Base-by-base conservation (phyloP, 228 moss, liverwort and hornwort species). In the Sphagnum fallax region DNA sequence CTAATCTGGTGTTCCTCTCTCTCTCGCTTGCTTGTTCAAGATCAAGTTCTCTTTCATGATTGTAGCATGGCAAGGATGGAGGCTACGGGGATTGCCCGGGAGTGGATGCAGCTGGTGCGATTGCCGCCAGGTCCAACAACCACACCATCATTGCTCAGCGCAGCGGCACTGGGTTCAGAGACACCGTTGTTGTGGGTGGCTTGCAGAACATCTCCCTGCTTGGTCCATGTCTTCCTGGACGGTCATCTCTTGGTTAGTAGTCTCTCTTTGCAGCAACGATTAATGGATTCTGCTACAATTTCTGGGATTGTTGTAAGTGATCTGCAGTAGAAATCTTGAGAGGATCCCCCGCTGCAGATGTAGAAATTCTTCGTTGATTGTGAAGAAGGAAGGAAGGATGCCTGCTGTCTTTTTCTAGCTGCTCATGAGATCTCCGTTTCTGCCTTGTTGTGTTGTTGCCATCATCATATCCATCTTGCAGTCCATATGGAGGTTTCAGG, bases 221-320 rank as follows among this genome's bases (percentile, higher is more conserved):
- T 91, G 16, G 83, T 94, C 47, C 93, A 94, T 70, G 49, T 89
- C 57, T 89, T 94, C 62, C 85, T 83, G 51, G 93, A 94, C 67
- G 65, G 74, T 4, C 75, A 79, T 58, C 87, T 85, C 49, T 69
- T 87, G 85, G 92, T 93, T n/a, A n/a, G 18, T 15, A 1, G 7
- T 62, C 8, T 16, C 58, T 58, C 58, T 58, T 14, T 14, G 58
- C 15, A 65, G 47, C n/a, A 12, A 12, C 13, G 52, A 10, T 53
- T 52, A 52, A 1, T 8, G 8, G 52, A 68, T 52, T 16, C 62
- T 63, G 16, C 48, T 7, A 49, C 14, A 14, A 50, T 14, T 32
- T 9, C 47, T 14, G 5, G 32, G 7, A 65, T 16, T 16, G 14
- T 72, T 70, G 8, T 32, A 32, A 32, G 32, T 32, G 32, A 32